Base-by-base conservation (phyloP, 1,139 yeast species). In the Ashbya aceris region DNA sequence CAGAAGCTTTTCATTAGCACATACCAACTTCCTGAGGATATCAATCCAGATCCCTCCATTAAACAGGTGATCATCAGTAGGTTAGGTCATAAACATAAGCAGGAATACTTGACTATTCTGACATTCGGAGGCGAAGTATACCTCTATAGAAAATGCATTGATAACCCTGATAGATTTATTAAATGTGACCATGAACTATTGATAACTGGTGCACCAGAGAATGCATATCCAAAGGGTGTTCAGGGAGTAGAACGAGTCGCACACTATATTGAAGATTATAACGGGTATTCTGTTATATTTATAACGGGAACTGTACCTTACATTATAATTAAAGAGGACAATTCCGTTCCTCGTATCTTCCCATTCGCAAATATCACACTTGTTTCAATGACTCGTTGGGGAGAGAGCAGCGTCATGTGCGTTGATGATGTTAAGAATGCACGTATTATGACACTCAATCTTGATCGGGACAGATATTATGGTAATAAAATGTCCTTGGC, bases 111-210 rank as follows among this genome's bases (percentile, higher is more conserved):
- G 46, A 70, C 87, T 0, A 67, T 85, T 6, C 66, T 86, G 40
- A 85, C 95, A 0, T 74, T 79, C 56, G 89, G 91, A 42, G 93
- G 93, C 53, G 94, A 86, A 59, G 66, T 85, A 1, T 67, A 77
- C 36, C 66, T 83, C 48, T 86, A 86, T 58, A 77, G 77, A 52
- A 64, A 79, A 34, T 75, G 68, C 45, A 69, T 68, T 49, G 77
- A 72, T 54, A 49, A 62, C 13, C 45, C 45, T 30, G 58, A 58
- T 31, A 73, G 76, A 4, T 73, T 70, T 36, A 71, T 68, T 50
- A 66, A 70, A 46, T 68, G 79, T 40, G 70, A 71, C 27, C 69
- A 76, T 47, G 64, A 66, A 41, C 50, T 69, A 26, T 60, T 69
- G 8, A 63, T 71, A 8, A 78, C 86, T 1, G 93, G 91, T 42